These are phyloP conservation scores for Rhamnella rubrinervis DNA, from an alignment of 331 rosid species.

Conservation along the genomic window DNA sequence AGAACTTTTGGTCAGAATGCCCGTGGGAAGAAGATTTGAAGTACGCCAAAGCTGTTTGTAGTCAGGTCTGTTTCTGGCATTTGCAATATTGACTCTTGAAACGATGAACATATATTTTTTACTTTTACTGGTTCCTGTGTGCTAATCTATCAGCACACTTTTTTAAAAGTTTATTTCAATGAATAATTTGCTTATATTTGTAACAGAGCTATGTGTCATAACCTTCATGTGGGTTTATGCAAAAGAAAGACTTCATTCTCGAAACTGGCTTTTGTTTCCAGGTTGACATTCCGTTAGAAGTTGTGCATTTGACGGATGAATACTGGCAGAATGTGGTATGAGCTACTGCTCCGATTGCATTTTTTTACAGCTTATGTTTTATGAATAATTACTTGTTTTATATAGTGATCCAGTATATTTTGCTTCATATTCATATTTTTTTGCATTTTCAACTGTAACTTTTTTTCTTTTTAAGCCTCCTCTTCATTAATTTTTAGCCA, in stretches of 20 bases:
- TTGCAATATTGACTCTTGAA: neutral
- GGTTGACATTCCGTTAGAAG: conserved; percentile 81
- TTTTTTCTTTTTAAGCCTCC: neutral
- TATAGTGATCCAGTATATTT: neutral
- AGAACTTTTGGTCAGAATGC: conserved; percentile 91
- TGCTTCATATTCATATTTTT: neutral
- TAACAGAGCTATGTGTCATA: neutral
- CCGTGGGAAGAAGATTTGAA: conserved; percentile 97
- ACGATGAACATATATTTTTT: neutral
- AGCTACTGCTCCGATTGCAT: neutral
- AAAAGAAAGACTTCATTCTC: conserved; percentile 5
- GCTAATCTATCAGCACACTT: no score
- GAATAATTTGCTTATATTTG: neutral
- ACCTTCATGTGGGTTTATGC: conserved; percentile 3
- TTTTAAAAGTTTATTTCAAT: no score
- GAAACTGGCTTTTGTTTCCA: conserved; percentile 31
- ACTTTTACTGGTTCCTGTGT: no score
- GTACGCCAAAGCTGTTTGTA: conserved; percentile 81
- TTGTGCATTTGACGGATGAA: conserved; percentile 91
- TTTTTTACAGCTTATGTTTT: neutral
- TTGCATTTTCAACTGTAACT: neutral
- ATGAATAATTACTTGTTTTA: no score
- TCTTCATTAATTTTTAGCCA: neutral
- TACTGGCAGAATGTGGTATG: conserved; percentile 92
- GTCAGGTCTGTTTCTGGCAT: conserved; percentile 49